Base-by-base conservation (phyloP, 306 rosid genomes). In the Ormosia semicastrata region DNA sequence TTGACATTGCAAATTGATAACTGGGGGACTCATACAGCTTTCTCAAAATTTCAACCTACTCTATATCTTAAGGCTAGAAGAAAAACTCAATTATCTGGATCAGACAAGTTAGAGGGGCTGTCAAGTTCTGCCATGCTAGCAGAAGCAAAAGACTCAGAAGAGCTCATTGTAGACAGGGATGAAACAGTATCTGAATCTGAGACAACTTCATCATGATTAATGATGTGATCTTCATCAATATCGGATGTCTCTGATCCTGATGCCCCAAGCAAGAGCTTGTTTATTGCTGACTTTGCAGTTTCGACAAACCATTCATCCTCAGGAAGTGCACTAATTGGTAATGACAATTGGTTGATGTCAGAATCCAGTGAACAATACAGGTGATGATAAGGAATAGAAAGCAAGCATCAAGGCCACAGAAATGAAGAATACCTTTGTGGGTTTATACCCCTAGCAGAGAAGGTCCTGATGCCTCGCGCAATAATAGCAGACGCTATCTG, bases 301-400 rank as follows among this genome's bases (percentile, higher is more conserved):
- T 92, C 98, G 10, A 89, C 97, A 81, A 93, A 92, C 99, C 99
- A 92, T 69, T 95, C 99, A 66, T 95, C 99, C 89, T 89, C 97
- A 37, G 92, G 93, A 76, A 92, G 97, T 29, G 97, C 94, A 73
- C 99, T 95, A 41, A 41, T 73, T 67, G 69, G 13, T 56, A 47
- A 70, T 62, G 18, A 73, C 81, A 75, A 79, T 56, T 81, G 8
- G 36, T 66, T 53, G 79, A 57, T 66, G 73, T 85, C 63, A 84
- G 77, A 54, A 76, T 44, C 59, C n/a, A 63, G 41, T 13, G 43
- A 43, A 75, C 24, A 57, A 13, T 24, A 59, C 58, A 71, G 17
- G 68, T n/a, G 24, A 80, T 36, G 47, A 79, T 5, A 39, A 41
- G 66, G 59, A 65, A 80, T 56, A 60, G 66, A 44, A 84, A 71